Evolutionary conservation across 1,284 basidiomycete species (phyloP).

Genomic region (Mycena citricolor): DNA sequence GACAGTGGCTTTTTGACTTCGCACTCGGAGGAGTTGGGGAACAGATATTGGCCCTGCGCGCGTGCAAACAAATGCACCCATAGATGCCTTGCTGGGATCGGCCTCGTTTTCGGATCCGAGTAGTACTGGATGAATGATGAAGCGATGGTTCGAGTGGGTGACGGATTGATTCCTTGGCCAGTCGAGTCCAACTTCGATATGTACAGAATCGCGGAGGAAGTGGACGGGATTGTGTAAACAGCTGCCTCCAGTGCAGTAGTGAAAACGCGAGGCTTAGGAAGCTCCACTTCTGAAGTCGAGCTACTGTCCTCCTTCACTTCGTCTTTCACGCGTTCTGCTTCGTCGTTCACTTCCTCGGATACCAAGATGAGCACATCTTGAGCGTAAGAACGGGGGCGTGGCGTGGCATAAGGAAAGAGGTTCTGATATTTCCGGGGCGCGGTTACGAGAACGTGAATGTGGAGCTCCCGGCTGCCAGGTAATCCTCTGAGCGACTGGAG

Average conservation of each 20-base stretch:
- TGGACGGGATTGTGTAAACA: constrained; percentile 75
- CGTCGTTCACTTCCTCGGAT: constrained; percentile 52
- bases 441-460: constrained; percentile 74
- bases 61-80: constrained; percentile 92
- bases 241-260: constrained; percentile 82
- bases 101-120: constrained; percentile 63
- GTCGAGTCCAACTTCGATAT: constrained; percentile 94
- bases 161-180: constrained; percentile 63
- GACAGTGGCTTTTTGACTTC: constrained; percentile 73
- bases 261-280: constrained; percentile 55
- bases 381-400: constrained; percentile 60
- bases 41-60: constrained; percentile 90
- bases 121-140: constrained; percentile 70
- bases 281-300: constrained; percentile 28
- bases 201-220: constrained; percentile 78
- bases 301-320: not conserved
- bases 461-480: constrained; percentile 68
- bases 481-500: constrained; percentile 54
- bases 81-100: constrained; percentile 52
- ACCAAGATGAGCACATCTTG: constrained; percentile 78
- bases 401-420: constrained; percentile 74
- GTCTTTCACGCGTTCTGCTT: constrained; percentile 7
- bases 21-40: constrained; percentile 85
- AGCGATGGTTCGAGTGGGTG: constrained; percentile 71
- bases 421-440: constrained; percentile 66